A percentile compares a stretch with the other conserved stretches of the same genome.
These are phyloP conservation scores for Rhododendron henanense DNA, from an alignment of 148 eudicot species.

Conservation along the genomic window DNA sequence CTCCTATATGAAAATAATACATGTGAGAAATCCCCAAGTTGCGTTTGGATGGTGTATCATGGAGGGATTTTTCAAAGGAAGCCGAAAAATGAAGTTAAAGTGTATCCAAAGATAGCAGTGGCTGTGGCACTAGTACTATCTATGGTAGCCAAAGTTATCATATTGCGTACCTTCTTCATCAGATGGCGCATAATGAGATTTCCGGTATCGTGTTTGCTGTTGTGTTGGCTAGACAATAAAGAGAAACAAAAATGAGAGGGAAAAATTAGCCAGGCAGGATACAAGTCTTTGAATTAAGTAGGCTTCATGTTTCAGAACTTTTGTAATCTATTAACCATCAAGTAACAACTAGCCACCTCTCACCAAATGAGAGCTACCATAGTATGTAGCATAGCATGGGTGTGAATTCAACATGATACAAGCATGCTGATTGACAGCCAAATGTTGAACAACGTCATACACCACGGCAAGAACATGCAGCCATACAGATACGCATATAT, in stretches of 20 bases:
- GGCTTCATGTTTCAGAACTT: not conserved
- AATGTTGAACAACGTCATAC: not conserved
- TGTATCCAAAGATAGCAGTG: not conserved
- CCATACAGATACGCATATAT: not conserved
- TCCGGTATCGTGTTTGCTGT: conserved; percentile 91
- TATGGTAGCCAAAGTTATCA: not conserved
- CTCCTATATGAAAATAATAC: conserved; percentile 26
- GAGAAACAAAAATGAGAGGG: not conserved
- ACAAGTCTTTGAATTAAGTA: not conserved
- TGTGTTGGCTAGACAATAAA: conserved; percentile 49
- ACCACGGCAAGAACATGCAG: not conserved
- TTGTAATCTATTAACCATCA: not conserved
- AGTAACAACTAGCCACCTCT: not conserved
- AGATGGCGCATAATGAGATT: conserved; percentile 86
- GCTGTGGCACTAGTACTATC: not conserved
- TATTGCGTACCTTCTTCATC: conserved; percentile 70
- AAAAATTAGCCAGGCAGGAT: conserved; percentile 1
- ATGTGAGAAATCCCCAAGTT: not conserved
- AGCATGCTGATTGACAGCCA: not conserved
- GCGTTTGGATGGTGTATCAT: not conserved
- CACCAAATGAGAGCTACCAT: not conserved
- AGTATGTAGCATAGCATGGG: not conserved
- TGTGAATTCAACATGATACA: not conserved
- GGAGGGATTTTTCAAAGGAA: not conserved
- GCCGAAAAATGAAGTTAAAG: not conserved